Percentiles rank a stretch among this genome's conserved stretches.
phyloP scores from a whole-genome alignment of 2,329 filamentous ascomycete species.

The Aspergillus cejpii region DNA sequence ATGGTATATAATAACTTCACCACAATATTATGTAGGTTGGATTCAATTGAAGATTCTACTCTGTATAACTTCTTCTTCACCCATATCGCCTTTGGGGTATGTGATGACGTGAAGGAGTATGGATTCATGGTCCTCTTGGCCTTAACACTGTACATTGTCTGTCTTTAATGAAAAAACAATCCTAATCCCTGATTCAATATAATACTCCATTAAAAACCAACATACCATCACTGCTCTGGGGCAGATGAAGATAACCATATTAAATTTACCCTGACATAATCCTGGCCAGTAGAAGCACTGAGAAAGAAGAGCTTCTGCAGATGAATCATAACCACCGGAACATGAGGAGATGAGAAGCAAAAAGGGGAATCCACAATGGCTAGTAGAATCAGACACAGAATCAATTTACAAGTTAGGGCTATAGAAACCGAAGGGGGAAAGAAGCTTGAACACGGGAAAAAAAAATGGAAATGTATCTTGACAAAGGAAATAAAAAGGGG shows the following conservation, averaged over 20 bases:
- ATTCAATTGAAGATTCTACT: too few species aligned
- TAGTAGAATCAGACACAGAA: neutral
- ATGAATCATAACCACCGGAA: neutral
- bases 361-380: neutral
- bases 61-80: too few species aligned
- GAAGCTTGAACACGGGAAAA: constrained; percentile 1
- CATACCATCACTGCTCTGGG: too few species aligned
- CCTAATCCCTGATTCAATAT: too few species aligned
- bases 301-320: neutral
- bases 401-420: constrained; percentile 2
- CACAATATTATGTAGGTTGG: too few species aligned
- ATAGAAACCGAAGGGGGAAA: constrained; percentile 1
- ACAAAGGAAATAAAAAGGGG: constrained; percentile 5
- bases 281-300: constrained; percentile 1
- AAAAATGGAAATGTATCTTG: constrained; percentile 2
- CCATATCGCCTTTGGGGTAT: too few species aligned
- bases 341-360: neutral
- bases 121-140: too few species aligned
- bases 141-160: too few species aligned
- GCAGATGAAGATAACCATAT: neutral
- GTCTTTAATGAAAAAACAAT: too few species aligned
- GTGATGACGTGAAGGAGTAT: too few species aligned
- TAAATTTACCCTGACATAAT: constrained; percentile 6
- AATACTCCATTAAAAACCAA: too few species aligned
- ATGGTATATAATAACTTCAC: too few species aligned